Evolutionary conservation across 129 eudicot species (phyloP).

Genomic region (Tagetes patula): DNA sequence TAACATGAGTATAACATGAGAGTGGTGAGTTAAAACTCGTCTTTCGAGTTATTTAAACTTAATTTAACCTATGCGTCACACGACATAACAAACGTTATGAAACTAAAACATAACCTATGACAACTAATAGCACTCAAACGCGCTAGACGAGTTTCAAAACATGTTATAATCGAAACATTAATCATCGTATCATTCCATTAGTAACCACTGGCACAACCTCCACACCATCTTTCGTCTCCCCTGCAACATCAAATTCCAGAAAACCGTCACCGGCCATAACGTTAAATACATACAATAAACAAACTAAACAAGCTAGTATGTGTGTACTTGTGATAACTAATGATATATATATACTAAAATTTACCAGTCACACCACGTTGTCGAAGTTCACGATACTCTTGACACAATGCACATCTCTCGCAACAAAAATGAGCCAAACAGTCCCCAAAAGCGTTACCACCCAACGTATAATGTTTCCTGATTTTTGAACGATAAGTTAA

Average conservation of each 20-base stretch:
- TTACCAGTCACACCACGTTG: conserved; percentile 37
- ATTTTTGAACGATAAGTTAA: conserved; percentile 41
- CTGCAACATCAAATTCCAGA: not conserved
- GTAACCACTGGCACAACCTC: conserved; percentile 13
- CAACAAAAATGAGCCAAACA: conserved; percentile 50
- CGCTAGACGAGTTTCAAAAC: not conserved
- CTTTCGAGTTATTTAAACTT: too few species aligned
- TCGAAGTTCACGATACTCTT: conserved; percentile 45
- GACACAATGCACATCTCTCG: conserved; percentile 41
- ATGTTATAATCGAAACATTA: not conserved
- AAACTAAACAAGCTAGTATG: not conserved
- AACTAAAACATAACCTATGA: not conserved
- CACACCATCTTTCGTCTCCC: conserved; percentile 14
- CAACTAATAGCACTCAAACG: not conserved
- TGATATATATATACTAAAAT: not conserved
- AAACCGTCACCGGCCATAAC: not conserved
- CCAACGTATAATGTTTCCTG: conserved; percentile 38
- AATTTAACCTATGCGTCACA: not conserved
- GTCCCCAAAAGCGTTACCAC: conserved; percentile 37
- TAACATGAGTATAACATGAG: too few species aligned
- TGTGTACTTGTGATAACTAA: not conserved
- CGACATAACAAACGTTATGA: not conserved
- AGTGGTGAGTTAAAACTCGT: too few species aligned
- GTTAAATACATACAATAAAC: conserved; percentile 5
- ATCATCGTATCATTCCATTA: conserved; percentile 23